Evolutionary conservation across 164 flowering plant species (phyloP).

Genomic region (Liquidambar formosana): DNA sequence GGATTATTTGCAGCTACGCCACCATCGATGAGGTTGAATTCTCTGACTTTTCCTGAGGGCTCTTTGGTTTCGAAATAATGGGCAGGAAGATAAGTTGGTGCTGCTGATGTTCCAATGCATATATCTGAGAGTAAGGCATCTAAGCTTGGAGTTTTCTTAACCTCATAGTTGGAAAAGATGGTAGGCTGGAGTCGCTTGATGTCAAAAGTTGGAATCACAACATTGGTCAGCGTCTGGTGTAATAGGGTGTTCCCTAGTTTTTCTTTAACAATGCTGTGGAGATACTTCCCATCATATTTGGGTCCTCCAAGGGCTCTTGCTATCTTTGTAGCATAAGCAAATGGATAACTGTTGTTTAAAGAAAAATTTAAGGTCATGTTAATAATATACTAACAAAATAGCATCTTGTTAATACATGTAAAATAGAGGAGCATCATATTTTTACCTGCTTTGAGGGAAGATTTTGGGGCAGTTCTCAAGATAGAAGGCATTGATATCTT

Average conservation of each 20-base stretch:
- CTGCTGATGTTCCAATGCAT: constrained; percentile 33
- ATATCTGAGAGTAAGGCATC: constrained; percentile 33
- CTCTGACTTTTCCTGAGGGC: neutral
- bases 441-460: constrained; percentile 24
- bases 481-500: constrained; percentile 32
- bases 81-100: constrained; percentile 36
- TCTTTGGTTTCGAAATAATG: constrained; percentile 17
- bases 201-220: constrained; percentile 46
- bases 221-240: constrained; percentile 31
- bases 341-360: neutral
- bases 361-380: no score
- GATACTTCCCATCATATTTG: constrained; percentile 40
- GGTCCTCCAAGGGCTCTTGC: constrained; percentile 25
- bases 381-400: no score
- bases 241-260: constrained; percentile 23
- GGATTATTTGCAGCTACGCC: constrained; percentile 36
- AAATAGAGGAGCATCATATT: no score
- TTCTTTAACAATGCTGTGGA: constrained; percentile 19
- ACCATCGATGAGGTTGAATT: constrained; percentile 37
- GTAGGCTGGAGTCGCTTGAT: constrained; percentile 36
- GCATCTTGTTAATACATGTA: no score
- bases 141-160: constrained; percentile 22
- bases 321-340: constrained; percentile 1
- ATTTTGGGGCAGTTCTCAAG: constrained; percentile 34
- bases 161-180: constrained; percentile 34